These are phyloP conservation scores for Termitomyces bulborhizus DNA, from an alignment of 768 basidiomycete genomes.

Conservation along the genomic window DNA sequence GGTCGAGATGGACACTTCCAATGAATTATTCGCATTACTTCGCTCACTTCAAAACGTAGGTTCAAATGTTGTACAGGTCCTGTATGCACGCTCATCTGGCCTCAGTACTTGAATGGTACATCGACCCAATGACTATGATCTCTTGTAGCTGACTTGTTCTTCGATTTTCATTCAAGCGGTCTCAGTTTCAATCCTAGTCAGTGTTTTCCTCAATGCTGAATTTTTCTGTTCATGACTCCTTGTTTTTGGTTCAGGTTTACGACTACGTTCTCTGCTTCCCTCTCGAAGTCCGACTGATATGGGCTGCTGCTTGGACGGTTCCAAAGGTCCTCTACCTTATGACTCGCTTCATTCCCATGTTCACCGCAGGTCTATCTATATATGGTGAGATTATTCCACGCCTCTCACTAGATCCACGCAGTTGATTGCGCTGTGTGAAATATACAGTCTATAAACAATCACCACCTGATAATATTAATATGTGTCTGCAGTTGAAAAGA, in stretches of 20 bases:
- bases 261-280: slow-evolving; percentile 14
- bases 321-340: slow-evolving; percentile 11
- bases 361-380: not conserved
- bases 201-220: not conserved
- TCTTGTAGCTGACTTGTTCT: too few species aligned
- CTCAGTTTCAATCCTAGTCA: not conserved
- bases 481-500: not conserved
- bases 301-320: slow-evolving; percentile 6
- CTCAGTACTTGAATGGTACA: not conserved
- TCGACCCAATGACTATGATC: not conserved
- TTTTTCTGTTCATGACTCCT: not conserved
- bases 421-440: not conserved
- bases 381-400: not conserved
- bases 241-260: slow-evolving; percentile 10
- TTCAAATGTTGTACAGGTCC: not conserved
- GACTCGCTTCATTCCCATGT: not conserved
- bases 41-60: not conserved
- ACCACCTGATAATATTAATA: too few species aligned
- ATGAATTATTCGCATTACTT: not conserved
- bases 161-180: not conserved
- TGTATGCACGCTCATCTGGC: not conserved
- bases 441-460: not conserved
- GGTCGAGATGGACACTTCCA: not conserved
- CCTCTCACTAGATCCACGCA: not conserved
- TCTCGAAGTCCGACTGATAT: slow-evolving; percentile 2